Conservation (phyloP, 352 stramenopile species). For the Thalassiosira sp. region DNA sequence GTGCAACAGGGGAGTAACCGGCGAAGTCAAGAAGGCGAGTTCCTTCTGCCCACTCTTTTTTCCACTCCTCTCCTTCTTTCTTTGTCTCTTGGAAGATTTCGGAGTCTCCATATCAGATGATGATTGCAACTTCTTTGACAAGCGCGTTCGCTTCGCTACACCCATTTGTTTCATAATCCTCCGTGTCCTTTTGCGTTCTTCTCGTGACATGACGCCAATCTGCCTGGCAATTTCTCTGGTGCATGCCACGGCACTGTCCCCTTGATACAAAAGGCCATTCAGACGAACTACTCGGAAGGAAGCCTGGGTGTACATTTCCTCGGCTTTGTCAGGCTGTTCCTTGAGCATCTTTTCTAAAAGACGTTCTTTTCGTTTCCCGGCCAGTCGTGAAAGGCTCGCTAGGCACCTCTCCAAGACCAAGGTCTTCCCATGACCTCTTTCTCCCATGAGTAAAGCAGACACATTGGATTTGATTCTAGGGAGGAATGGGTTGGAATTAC, state of each 20-base stretch:
- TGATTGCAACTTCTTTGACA: slow-evolving; percentile 18
- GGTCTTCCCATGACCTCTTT: slow-evolving; percentile 67
- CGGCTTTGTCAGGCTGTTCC: slow-evolving; percentile 19
- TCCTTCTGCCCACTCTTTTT: neutral
- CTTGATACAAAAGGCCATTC: slow-evolving; percentile 71
- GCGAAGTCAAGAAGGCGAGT: slow-evolving; percentile 1
- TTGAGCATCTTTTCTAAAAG: slow-evolving; percentile 25
- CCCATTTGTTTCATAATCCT: slow-evolving; percentile 18
- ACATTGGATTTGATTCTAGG: slow-evolving; percentile 51
- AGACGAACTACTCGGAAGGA: slow-evolving; percentile 69
- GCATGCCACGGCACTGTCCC: slow-evolving; percentile 58
- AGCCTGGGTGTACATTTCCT: slow-evolving; percentile 16
- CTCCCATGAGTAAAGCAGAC: slow-evolving; percentile 71
- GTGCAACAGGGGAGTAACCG: neutral
- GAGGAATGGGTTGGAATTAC: slow-evolving; percentile 11
- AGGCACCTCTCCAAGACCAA: slow-evolving; percentile 75
- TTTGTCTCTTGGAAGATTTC: slow-evolving; percentile 11
- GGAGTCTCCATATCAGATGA: slow-evolving; percentile 2
- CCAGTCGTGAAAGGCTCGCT: slow-evolving; percentile 29
- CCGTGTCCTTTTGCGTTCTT: slow-evolving; percentile 28
- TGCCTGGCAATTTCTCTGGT: slow-evolving; percentile 75
- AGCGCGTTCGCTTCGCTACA: slow-evolving; percentile 17
- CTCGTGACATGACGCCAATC: slow-evolving; percentile 62
- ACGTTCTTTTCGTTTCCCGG: slow-evolving; percentile 26
- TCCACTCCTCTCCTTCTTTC: slow-evolving; percentile 13